Evolutionary conservation across 129 eudicot species (phyloP), one percentile per base, ranked within the genome.

Genomic region (Centaurea solstitialis): DNA sequence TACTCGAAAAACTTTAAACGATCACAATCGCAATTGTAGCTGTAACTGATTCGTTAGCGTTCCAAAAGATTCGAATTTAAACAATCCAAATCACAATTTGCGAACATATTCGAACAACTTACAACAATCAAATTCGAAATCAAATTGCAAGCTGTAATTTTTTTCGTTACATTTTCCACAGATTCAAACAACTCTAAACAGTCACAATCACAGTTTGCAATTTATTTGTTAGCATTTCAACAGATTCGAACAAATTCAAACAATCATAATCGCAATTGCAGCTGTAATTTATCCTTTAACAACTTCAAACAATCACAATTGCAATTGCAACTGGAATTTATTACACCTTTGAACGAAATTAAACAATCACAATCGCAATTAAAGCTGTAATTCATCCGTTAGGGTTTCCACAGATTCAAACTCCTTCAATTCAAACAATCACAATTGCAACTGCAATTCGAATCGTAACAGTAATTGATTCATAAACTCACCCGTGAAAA

Each of bases 401-500:
- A 47, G 65, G 65, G 22, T 57, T 57, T 57, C 65, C 22, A 57
- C 65, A 57, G 3, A 57, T 57, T 57, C 65, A 6, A 57, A 57
- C 65, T n/a, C n/a, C n/a, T n/a, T n/a, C n/a, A n/a, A 57, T 15
- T 53, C n/a, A 53, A 50, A 0, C 18, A 50, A 8, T 33, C 37
- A 3, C 37, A 33, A 33, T 33, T 33, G 37, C 37, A 33, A 33
- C 37, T 33, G 37, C 37, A 33, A 33, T 33, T 3, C 17, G 21
- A 50, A 15, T 1, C 62, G 21, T 15, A 50, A 50, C 62, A 50
- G 61, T 12, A n/a, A n/a, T n/a, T n/a, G 23, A 70, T 9, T 9
- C 37, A 33, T 33, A 2, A 6, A 78, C 94, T 84, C 15, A 93
- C 98, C 73, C 82, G 86, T 74, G 90, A 90, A 68, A 88, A 84